Percentiles rank a stretch among this genome's conserved stretches.
These are phyloP conservation scores for Suillus discolor DNA, from an alignment of 768 basidiomycete genomes.

Conservation along the genomic window DNA sequence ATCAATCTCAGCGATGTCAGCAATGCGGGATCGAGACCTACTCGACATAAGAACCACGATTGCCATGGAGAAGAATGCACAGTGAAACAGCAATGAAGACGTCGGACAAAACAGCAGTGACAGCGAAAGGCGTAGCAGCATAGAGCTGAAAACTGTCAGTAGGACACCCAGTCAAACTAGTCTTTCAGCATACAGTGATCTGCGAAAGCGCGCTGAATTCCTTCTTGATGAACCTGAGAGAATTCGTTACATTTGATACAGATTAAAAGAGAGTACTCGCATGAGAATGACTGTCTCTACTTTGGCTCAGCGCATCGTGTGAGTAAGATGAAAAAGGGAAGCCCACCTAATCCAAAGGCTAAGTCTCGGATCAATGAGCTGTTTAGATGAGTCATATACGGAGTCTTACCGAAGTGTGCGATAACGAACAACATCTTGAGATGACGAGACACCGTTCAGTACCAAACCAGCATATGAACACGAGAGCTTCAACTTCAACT, in stretches of 20 bases:
- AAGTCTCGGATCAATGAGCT: not conserved
- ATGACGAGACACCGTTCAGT: not conserved
- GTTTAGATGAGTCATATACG: constrained; percentile 22
- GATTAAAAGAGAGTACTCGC: not conserved
- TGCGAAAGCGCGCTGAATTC: constrained; percentile 38
- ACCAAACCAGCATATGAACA: not conserved
- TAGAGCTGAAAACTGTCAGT: constrained; percentile 29
- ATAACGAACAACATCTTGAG: constrained; percentile 33
- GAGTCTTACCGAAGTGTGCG: constrained; percentile 43
- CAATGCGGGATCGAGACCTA: constrained; percentile 14
- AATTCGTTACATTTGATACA: not conserved
- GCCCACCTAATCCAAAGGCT: constrained; percentile 41
- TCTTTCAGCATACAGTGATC: constrained; percentile 34
- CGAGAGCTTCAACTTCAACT: not conserved
- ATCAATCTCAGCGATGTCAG: not conserved
- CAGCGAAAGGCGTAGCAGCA: constrained; percentile 46
- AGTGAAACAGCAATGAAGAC: constrained; percentile 44
- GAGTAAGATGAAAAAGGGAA: not conserved
- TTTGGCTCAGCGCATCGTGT: not conserved
- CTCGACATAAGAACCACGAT: constrained; percentile 39
- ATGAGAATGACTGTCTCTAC: constrained; percentile 15
- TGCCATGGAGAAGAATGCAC: constrained; percentile 44
- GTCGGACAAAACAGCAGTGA: constrained; percentile 48
- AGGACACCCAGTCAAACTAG: not conserved
- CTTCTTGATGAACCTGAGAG: constrained; percentile 40